These are phyloP conservation scores for Mycena filopes DNA, from an alignment of 768 basidiomycete genomes.

Conservation along the genomic window DNA sequence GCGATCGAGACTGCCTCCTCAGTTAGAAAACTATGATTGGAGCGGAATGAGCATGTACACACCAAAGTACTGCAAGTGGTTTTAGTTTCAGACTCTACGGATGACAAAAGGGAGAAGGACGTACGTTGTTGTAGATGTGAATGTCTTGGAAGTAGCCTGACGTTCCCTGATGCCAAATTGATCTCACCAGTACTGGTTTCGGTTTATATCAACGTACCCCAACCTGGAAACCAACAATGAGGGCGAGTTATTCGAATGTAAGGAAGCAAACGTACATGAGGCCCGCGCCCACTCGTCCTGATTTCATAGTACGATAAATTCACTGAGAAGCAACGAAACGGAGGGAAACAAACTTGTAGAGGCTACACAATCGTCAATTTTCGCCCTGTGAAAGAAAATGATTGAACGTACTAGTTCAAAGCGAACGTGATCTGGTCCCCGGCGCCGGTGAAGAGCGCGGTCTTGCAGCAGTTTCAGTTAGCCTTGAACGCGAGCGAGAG, in stretches of 20 bases:
- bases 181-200: neutral
- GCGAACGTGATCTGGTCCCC: conserved; percentile 41
- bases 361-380: too few relatives aligned
- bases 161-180: conserved; percentile 21
- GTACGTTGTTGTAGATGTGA: conserved; percentile 37
- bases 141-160: conserved; percentile 38
- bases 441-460: conserved; percentile 35
- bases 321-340: neutral
- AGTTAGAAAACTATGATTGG: too few relatives aligned
- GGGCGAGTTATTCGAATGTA: too few relatives aligned
- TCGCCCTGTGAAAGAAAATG: neutral
- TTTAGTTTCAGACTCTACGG: too few relatives aligned
- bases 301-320: neutral
- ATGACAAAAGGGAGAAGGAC: neutral
- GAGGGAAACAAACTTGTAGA: conserved; percentile 16
- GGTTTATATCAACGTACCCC: conserved; percentile 3
- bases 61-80: conserved; percentile 14
- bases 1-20: conserved; percentile 29
- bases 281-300: conserved; percentile 37
- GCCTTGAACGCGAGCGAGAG: too few relatives aligned
- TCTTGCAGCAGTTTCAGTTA: neutral
- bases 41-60: too few relatives aligned
- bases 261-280: conserved; percentile 33
- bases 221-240: conserved; percentile 1
- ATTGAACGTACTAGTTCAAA: conserved; percentile 34